A percentile compares a stretch with the other conserved stretches of the same genome.
Evolutionary conservation across 75 land plant genomes (phyloP).

Genomic region (Cryptomeria japonica): DNA sequence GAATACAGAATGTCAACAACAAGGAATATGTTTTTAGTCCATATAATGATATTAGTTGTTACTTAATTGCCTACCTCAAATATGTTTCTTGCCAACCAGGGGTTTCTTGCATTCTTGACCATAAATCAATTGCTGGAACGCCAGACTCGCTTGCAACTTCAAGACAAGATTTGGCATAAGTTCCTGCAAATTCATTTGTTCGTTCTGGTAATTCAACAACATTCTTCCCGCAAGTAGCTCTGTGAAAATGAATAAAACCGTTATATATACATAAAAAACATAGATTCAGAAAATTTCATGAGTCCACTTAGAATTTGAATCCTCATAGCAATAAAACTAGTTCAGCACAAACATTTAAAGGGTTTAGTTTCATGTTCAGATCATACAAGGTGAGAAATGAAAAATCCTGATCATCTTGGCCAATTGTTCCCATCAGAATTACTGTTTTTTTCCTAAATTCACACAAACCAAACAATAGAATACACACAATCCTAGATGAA

Average conservation of each 20-base stretch:
- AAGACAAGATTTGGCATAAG: conserved; percentile 71
- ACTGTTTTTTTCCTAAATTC: neutral
- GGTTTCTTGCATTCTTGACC: conserved; percentile 86
- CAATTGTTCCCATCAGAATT: neutral
- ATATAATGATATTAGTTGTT: neutral
- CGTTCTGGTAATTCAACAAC: conserved; percentile 68
- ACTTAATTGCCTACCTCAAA: conserved; percentile 48
- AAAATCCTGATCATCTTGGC: neutral
- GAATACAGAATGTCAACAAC: conserved; percentile 8
- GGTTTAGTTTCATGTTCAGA: neutral
- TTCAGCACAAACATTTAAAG: neutral
- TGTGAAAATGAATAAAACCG: conserved; percentile 13
- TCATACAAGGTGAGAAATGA: neutral
- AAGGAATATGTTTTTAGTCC: neutral
- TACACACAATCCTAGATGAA: neutral
- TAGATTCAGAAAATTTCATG: neutral
- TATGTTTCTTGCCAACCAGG: conserved; percentile 73
- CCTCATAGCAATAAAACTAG: neutral
- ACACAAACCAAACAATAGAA: neutral
- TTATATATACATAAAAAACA: neutral
- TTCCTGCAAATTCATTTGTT: conserved; percentile 78
- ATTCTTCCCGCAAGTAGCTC: conserved; percentile 78
- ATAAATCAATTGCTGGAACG: conserved; percentile 58
- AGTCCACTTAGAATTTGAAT: neutral
- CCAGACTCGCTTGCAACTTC: conserved; percentile 60